Base-by-base conservation (phyloP, 495 filamentous ascomycete genomes). In the Hypoxylon intermedium region DNA sequence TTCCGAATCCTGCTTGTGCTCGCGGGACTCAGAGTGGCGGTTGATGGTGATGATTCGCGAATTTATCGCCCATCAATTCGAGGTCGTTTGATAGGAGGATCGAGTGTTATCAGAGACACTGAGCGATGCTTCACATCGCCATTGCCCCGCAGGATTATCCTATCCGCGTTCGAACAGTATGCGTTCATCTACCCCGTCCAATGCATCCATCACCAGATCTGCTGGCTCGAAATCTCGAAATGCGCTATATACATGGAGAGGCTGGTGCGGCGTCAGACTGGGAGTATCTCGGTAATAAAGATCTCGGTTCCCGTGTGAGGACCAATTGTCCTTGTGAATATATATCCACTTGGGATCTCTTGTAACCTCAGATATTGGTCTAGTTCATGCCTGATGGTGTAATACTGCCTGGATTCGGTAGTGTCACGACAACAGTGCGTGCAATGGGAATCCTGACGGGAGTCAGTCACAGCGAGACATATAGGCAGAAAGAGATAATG, bases 311-410 rank as follows among this genome's bases (percentile, higher is more conserved):
- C 33, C 34, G 47, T 48, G 23, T n/a, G 42, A 47, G 46, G 47
- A 31, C 40, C 59, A 37, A 44, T 53, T 18, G 42, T 45, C 19
- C 40, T 43, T 26, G 12, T 2, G 42, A 45, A 45, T 26, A 30
- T 26, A 30, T 19, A 15, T 6, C 36, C 36, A 38, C 36, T 45
- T 28, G 15, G 11, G 33, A 45, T 62, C 18, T 34, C 34, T 40
- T 16, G 15, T 23, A 46, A 26, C 21, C n/a, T 45, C 34, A 34
- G 16, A 1, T 18, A 54, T n/a, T 33, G 41, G n/a, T 38, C 3
- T 21, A 53, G 20, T 53, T 43, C 33, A 60, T 52, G 55, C 40
- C 33, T 24, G 20, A 55, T 65, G 55, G 55, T 48, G 50, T 65
- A 60, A 65, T 60, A 12, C 12, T 41, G 36, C 47, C 51, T 48